A percentile compares a stretch with the other conserved stretches of the same genome.
phyloP scores from a whole-genome alignment of 2,329 filamentous ascomycete genomes.

The Penicillium sp. region DNA sequence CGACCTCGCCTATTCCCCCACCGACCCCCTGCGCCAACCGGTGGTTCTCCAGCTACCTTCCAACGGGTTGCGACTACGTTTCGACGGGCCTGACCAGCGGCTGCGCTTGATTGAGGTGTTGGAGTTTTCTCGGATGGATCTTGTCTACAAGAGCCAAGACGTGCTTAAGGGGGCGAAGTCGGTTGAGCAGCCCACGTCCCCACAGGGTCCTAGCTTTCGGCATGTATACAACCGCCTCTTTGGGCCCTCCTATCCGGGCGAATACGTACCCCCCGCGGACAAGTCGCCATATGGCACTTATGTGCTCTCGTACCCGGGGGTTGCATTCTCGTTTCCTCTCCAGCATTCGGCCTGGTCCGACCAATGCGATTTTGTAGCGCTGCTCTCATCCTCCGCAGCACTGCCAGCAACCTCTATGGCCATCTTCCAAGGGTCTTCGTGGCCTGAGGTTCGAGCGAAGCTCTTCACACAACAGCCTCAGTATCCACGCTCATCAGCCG shows the following conservation, averaged over 20 bases:
- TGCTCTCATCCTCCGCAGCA: conserved; percentile 75
- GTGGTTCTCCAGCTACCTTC: conserved; percentile 72
- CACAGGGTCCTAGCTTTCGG: conserved; percentile 70
- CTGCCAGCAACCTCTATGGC: conserved; percentile 81
- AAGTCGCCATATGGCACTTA: conserved; percentile 67
- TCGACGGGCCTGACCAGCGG: conserved; percentile 90
- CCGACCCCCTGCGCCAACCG: conserved; percentile 69
- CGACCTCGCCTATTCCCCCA: conserved; percentile 75
- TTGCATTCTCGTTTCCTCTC: conserved; percentile 88
- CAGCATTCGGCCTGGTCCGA: conserved; percentile 70
- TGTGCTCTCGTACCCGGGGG: conserved; percentile 87
- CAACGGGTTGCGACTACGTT: conserved; percentile 86
- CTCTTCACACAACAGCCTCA: conserved; percentile 74
- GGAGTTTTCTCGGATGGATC: conserved; percentile 80
- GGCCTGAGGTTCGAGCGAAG: conserved; percentile 74
- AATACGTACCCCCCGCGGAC: conserved; percentile 69
- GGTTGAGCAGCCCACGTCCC: conserved; percentile 30
- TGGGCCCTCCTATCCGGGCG: conserved; percentile 88
- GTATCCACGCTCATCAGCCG: conserved; percentile 68
- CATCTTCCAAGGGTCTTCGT: conserved; percentile 84
- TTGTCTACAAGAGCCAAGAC: conserved; percentile 79
- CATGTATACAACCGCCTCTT: conserved; percentile 93
- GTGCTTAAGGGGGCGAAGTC: conserved; percentile 60
- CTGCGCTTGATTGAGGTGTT: conserved; percentile 85
- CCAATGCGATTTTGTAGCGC: conserved; percentile 73